Evolutionary conservation across 2,329 filamentous ascomycete genomes (phyloP), one percentile per base, ranked within the genome.

Genomic region (Neobulgaria alba): DNA sequence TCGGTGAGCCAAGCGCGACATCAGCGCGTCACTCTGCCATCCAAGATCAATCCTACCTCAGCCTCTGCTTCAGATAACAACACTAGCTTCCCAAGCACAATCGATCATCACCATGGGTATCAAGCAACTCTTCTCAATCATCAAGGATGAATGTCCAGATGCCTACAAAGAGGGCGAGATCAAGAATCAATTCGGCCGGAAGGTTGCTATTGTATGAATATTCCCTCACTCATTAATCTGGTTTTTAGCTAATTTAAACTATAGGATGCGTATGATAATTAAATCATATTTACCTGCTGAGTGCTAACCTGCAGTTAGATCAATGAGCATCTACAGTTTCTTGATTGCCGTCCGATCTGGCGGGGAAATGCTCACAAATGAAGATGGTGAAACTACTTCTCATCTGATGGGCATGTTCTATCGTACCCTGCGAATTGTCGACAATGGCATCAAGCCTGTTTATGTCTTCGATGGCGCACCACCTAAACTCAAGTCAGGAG

Each of bases 371-470:
- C 81, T 98, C 56, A 96, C 82, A 75, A 93, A 82, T 64, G 92
- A 98, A 58, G 82, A 81, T 38, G 92, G 92, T 57, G 88, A 96
- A 64, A 98, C 92, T 2, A 98, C 92, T 1, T 98, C 92, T 14
- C 92, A 98, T 63, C 70, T 98, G 12, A 96, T 98, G 89, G 92
- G 92, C 59, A 90, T 98, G 80, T 98, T 98, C 71, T 98, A 98
- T 71, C 89, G 92, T 55, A 98, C 92, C 2, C 74, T 98, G 5
- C 88, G 92, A 55, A 96, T 98, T 68, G 86, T 96, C 57, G 92
- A 98, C 66, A 96, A 95, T 57, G 92, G 92, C 43, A 96, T 98
- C 69, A 98, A 98, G 62, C 92, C 92, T 1, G 76, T 98, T 52
- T 98, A 95, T 63, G 90, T 98, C 43, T 98, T 98, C 61, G 92